Evolutionary conservation across 192 early-diverging fungal species (phyloP).

Genomic region (Gaertneriomyces semiglobifer): DNA sequence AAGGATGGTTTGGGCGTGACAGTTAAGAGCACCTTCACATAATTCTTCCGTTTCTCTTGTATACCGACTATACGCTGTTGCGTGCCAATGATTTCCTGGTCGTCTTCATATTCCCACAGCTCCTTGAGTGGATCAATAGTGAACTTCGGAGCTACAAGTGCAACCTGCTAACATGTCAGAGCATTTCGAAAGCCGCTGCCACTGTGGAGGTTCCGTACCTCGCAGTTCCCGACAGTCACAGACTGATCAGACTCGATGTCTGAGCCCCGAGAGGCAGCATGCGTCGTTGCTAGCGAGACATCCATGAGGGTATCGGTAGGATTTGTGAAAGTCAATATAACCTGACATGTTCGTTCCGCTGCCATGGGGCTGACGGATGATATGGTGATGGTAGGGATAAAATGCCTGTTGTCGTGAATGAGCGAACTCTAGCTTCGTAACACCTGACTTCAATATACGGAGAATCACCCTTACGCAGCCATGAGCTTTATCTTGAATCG

Average conservation of each 20-base stretch:
- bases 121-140: constrained; percentile 71
- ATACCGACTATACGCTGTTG: not conserved
- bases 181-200: not conserved
- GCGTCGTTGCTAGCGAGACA: constrained; percentile 51
- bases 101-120: constrained; percentile 77
- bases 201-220: not conserved
- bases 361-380: constrained; percentile 17
- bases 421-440: constrained; percentile 4
- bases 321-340: constrained; percentile 75
- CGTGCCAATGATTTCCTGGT: not conserved
- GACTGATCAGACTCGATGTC: not conserved
- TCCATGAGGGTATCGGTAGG: constrained; percentile 71
- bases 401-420: constrained; percentile 46
- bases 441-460: not conserved
- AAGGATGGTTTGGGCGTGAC: constrained; percentile 29
- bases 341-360: constrained; percentile 24
- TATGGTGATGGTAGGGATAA: constrained; percentile 77
- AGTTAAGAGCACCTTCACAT: constrained; percentile 55
- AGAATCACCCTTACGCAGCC: constrained; percentile 58
- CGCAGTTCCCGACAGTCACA: not conserved
- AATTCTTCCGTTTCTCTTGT: constrained; percentile 58
- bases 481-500: constrained; percentile 87
- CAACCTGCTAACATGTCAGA: constrained; percentile 34
- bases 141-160: constrained; percentile 62
- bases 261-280: not conserved